Percentiles rank a stretch among this genome's conserved stretches.
phyloP scores from a whole-genome alignment of 2,329 filamentous ascomycete genomes.

The Fusarium aywerte region DNA sequence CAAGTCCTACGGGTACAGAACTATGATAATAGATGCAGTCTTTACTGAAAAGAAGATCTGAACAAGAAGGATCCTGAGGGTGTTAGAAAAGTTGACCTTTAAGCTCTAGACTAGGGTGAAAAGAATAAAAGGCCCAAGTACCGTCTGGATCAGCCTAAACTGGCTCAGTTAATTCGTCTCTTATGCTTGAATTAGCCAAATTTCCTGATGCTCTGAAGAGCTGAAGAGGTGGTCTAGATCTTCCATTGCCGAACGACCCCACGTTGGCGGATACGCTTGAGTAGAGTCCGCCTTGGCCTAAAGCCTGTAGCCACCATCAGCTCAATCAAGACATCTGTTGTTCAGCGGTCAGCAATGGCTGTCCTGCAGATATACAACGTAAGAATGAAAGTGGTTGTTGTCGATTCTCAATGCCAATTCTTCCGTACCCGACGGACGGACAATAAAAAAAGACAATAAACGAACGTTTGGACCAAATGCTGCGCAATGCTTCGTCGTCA shows the following conservation, averaged over 20 bases:
- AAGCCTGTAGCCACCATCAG: slow-evolving; percentile 28
- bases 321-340: slow-evolving; percentile 11
- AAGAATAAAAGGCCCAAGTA: too few species aligned
- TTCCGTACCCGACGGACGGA: slow-evolving; percentile 1
- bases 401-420: neutral
- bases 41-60: neutral
- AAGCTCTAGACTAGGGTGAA: too few species aligned
- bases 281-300: slow-evolving; percentile 30
- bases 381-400: neutral
- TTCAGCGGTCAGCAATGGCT: slow-evolving; percentile 17
- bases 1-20: slow-evolving; percentile 20
- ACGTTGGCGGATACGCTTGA: slow-evolving; percentile 27
- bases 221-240: slow-evolving; percentile 31
- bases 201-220: too few species aligned
- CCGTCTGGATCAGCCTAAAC: too few species aligned
- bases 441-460: neutral
- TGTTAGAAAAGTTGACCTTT: too few species aligned
- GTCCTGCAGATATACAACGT: too few species aligned
- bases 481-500: slow-evolving; percentile 38
- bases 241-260: slow-evolving; percentile 16
- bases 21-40: neutral
- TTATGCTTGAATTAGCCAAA: too few species aligned
- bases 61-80: too few species aligned
- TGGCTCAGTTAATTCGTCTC: too few species aligned
- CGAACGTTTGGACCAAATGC: slow-evolving; percentile 7